Base-by-base conservation (phyloP, 2,329 filamentous ascomycete species). In the Diaporthe longicolla region DNA sequence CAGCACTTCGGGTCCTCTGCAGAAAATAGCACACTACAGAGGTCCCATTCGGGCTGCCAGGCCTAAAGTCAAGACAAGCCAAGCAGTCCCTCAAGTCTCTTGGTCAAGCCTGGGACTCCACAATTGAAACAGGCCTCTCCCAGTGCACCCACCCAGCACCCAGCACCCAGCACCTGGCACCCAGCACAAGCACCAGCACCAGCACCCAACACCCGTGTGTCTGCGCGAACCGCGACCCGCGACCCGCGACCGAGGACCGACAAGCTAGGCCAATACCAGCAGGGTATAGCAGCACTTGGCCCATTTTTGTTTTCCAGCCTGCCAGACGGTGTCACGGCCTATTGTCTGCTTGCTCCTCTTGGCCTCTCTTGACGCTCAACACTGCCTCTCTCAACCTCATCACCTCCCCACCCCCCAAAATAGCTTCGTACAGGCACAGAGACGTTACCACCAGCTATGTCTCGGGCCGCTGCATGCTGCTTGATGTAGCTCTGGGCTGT, bases 401-500 rank as follows among this genome's bases (percentile, higher is more conserved):
- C 5, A 10, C 40, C 37, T 15, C 10, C 37, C 37, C 40, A 13
- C 15, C 13, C 40, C 40, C 40, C 13, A 1, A 17, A 43, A 43
- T 17, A 50, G 50, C 43, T 63, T 63, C 50, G 45, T 35, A 71
- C 24, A 74, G 55, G 65, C 65, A 68, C 58, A 65, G 52, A 59
- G 69, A 73, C 70, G 57, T 70, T 70, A 70, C 65, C 35, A 72
- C 55, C 74, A 74, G 74, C 73, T 74, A 76, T 76, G 74, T 74
- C 74, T 76, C 74, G 72, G 57, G 73, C 68, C 70, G 65, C 58
- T 24, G 52, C 63, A 48, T 57, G 68, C 74, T 76, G 66, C 59
- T 74, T 69, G 63, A 73, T 74, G 74, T 76, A 76, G 74, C 73
- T 63, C 73, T 74, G 74, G 74, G 63, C 68, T 54, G 70, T 59